Evolutionary conservation across 2,329 filamentous ascomycete genomes (phyloP).

Genomic region (Alternaria arbusti): DNA sequence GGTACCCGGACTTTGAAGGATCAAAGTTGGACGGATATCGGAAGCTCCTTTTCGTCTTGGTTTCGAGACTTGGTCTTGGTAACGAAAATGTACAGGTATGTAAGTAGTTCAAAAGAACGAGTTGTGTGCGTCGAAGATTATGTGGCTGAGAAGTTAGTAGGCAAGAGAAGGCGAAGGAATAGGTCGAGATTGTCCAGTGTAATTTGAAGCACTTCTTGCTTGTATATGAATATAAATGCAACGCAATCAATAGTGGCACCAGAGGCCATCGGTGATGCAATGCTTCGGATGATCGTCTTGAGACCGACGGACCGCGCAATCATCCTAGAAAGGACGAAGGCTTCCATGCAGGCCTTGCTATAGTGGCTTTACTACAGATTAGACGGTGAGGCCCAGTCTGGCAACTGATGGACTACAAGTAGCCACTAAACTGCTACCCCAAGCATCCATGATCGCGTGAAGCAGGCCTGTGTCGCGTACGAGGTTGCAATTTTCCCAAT

Average conservation of each 20-base stretch:
- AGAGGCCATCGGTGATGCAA: slow-evolving; percentile 14
- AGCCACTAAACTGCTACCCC: not conserved
- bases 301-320: slow-evolving; percentile 9
- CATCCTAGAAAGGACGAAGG: slow-evolving; percentile 20
- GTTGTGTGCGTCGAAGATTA: slow-evolving; percentile 10
- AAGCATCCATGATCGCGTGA: not conserved
- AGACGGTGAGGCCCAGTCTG: slow-evolving; percentile 5
- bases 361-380: not conserved
- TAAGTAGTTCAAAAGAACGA: slow-evolving; percentile 6
- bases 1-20: slow-evolving; percentile 10
- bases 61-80: not conserved
- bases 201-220: not conserved
- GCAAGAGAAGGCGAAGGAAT: slow-evolving; percentile 1
- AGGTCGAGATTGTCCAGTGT: not conserved
- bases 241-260: slow-evolving; percentile 8
- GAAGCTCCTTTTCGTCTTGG: slow-evolving; percentile 2
- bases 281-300: slow-evolving; percentile 23
- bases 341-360: slow-evolving; percentile 10
- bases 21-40: slow-evolving; percentile 6
- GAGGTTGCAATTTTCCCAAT: slow-evolving; percentile 17
- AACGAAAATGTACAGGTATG: not conserved
- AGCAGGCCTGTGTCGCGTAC: slow-evolving; percentile 8
- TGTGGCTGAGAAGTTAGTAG: slow-evolving; percentile 8
- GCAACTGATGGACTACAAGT: not conserved
- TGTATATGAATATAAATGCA: slow-evolving; percentile 15